A percentile compares a stretch with the other conserved stretches of the same genome.
Evolutionary conservation across 495 filamentous ascomycete species (phyloP).

Genomic region (Lasiosphaeria hispida): DNA sequence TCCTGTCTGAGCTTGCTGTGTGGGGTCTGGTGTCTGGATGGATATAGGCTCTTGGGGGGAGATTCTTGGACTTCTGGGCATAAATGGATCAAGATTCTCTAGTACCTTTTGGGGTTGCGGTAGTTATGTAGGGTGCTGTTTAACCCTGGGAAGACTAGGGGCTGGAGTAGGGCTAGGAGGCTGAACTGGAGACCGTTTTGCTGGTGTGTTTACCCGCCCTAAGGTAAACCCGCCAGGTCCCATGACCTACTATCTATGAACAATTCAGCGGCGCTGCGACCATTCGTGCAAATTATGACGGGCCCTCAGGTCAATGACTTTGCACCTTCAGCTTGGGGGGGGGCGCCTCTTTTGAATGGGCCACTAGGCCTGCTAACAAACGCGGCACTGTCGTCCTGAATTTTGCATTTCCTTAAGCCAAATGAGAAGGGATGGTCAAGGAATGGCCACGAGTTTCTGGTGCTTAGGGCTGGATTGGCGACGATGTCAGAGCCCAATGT

Average conservation of each 20-base stretch:
- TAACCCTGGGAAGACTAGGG: background rate
- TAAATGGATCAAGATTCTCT: slow-evolving; percentile 1
- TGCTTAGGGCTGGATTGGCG: no score
- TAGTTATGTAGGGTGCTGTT: background rate
- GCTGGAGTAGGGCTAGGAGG: slow-evolving; percentile 3
- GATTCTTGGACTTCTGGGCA: background rate
- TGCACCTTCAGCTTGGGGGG: no score
- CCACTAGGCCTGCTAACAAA: no score
- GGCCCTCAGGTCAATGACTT: no score
- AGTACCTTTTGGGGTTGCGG: background rate
- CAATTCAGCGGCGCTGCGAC: no score
- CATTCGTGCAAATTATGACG: no score
- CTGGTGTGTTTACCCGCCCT: background rate
- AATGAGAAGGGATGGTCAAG: no score
- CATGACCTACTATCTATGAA: background rate
- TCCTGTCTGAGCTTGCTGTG: slow-evolving; percentile 1
- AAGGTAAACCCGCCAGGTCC: background rate
- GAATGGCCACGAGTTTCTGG: no score
- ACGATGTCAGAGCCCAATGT: no score
- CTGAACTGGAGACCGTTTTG: slow-evolving; percentile 1
- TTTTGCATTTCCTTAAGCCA: no score
- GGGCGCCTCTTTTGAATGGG: no score
- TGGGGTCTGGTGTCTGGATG: background rate
- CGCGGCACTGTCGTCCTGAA: no score
- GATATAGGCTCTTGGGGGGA: slow-evolving; percentile 5